A percentile compares a stretch with the other conserved stretches of the same genome.
Conservation (phyloP, 768 basidiomycete species). For the Lentinula edodes region DNA sequence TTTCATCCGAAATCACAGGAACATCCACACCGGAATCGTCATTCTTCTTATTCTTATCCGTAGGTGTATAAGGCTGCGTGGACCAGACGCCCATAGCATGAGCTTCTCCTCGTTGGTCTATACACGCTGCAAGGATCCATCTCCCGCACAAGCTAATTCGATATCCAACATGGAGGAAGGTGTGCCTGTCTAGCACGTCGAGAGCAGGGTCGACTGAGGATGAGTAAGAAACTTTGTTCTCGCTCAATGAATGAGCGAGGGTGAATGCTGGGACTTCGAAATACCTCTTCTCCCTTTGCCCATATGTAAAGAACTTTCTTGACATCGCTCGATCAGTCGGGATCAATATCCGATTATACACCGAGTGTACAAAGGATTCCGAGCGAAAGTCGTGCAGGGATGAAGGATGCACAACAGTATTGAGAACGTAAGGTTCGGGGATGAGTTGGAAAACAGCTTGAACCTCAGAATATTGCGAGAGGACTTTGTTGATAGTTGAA, state of each 20-base stretch:
- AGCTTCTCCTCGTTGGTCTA: conserved; percentile 76
- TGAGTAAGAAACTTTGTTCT: conserved; percentile 31
- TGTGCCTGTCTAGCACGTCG: conserved; percentile 52
- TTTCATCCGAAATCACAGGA: conserved; percentile 31
- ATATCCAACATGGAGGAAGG: conserved; percentile 76
- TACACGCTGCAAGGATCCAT: conserved; percentile 71
- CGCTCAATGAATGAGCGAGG: conserved; percentile 42
- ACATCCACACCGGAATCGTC: conserved; percentile 23
- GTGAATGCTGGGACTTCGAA: conserved; percentile 66
- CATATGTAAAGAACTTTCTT: conserved; percentile 37
- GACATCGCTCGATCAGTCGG: conserved; percentile 59
- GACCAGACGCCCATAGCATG: conserved; percentile 67
- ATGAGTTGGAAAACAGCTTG: conserved; percentile 69
- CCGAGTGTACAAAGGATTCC: conserved; percentile 49
- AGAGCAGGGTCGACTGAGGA: conserved; percentile 31
- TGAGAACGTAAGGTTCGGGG: conserved; percentile 55
- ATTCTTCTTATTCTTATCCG: conserved; percentile 19
- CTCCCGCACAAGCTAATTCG: conserved; percentile 57
- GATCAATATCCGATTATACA: conserved; percentile 68
- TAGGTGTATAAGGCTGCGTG: conserved; percentile 32
- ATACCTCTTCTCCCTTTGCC: conserved; percentile 35
- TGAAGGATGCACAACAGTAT: conserved; percentile 37
- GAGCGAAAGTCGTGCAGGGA: conserved; percentile 34
- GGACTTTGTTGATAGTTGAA: conserved; percentile 52
- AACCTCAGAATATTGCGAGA: conserved; percentile 37